Conservation (phyloP, 2,329 filamentous ascomycete genomes). For the Cladosporium sp. region DNA sequence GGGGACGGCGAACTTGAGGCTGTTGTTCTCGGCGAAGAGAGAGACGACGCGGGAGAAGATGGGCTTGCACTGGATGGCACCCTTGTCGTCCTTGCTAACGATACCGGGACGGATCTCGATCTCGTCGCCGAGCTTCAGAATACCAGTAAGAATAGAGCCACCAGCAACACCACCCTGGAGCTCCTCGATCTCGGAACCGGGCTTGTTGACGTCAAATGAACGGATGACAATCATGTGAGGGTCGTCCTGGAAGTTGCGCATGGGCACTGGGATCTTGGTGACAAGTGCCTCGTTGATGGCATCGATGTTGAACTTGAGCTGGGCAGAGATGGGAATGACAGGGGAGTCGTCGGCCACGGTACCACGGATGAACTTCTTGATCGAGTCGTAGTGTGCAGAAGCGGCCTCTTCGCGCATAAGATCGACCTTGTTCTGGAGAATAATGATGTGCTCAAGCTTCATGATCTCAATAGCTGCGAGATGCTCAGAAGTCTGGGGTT, state of each 20-base stretch:
- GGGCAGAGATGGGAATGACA: conserved; percentile 93
- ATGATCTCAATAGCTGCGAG: conserved; percentile 99
- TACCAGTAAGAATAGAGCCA: conserved; percentile 93
- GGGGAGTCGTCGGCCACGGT: conserved; percentile 93
- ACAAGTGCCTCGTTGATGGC: conserved; percentile 95
- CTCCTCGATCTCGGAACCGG: conserved; percentile 96
- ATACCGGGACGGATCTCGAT: conserved; percentile 99
- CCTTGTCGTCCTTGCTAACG: conserved; percentile 89
- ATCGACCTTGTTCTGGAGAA: conserved; percentile 99
- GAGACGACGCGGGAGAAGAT: conserved; percentile 95
- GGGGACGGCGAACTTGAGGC: conserved; percentile 95
- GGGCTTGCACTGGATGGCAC: conserved; percentile 91
- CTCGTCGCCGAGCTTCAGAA: conserved; percentile 94
- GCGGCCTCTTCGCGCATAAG: conserved; percentile 95
- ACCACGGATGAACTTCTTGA: conserved; percentile 96
- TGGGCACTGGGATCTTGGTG: conserved; percentile 87
- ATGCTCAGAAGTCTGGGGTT: conserved; percentile 98
- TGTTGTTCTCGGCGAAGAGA: conserved; percentile 95
- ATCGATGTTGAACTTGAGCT: conserved; percentile 99
- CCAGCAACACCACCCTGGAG: conserved; percentile 98
- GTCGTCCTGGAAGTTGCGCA: conserved; percentile 83
- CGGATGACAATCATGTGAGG: conserved; percentile 99
- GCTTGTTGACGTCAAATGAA: conserved; percentile 99
- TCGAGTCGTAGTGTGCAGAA: conserved; percentile 90
- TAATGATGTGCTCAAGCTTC: conserved; percentile 99